Conservation (phyloP, 2,329 filamentous ascomycete genomes). For the Pseudonectria buxi region DNA sequence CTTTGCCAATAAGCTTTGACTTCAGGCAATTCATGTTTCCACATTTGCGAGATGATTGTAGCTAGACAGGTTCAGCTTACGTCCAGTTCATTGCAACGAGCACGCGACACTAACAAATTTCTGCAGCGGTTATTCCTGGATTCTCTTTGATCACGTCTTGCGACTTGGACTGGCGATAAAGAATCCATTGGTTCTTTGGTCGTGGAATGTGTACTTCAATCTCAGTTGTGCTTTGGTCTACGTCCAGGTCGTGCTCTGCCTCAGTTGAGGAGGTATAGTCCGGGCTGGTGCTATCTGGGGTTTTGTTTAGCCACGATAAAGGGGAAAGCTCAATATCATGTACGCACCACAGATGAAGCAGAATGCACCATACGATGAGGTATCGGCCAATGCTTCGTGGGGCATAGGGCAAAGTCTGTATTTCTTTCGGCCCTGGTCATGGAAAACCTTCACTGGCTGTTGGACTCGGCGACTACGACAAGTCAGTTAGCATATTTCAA, state of each 20-base stretch:
- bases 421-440: constrained; percentile 15
- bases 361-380: constrained; percentile 9
- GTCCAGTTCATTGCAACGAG: too few relatives aligned
- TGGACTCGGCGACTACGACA: constrained; percentile 14
- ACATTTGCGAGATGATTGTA: constrained; percentile 19
- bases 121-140: constrained; percentile 20
- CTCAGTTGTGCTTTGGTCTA: neutral
- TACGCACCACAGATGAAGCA: constrained; percentile 16
- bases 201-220: constrained; percentile 17
- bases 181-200: constrained; percentile 27
- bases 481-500: neutral
- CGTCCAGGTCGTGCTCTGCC: neutral
- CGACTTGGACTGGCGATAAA: constrained; percentile 26
- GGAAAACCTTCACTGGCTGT: constrained; percentile 21
- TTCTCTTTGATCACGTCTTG: constrained; percentile 16
- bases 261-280: too few relatives aligned
- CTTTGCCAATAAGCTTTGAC: constrained; percentile 17
- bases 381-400: constrained; percentile 6
- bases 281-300: too few relatives aligned
- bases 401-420: constrained; percentile 22
- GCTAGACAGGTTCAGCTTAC: constrained; percentile 15
- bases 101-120: constrained; percentile 23
- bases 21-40: constrained; percentile 20
- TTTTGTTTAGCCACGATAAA: too few relatives aligned
- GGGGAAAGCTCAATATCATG: too few relatives aligned